A percentile compares a stretch with the other conserved stretches of the same genome.
phyloP scores from a whole-genome alignment of 768 basidiomycete genomes.

The Guyanaporus albipodus region DNA sequence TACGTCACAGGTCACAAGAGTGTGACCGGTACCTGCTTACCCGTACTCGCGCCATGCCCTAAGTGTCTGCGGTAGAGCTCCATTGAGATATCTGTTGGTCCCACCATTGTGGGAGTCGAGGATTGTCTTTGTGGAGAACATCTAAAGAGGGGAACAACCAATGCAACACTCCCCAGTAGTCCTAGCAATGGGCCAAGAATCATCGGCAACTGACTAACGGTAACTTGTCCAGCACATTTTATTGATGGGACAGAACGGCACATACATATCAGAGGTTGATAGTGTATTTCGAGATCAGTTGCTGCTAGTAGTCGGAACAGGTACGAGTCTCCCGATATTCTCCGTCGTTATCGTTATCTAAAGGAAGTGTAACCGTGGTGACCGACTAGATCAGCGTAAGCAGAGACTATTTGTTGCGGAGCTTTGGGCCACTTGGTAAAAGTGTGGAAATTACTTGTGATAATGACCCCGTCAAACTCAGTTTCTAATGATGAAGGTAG shows the following conservation, averaged over 20 bases:
- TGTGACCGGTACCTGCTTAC: too few relatives aligned
- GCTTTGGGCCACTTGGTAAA: neutral
- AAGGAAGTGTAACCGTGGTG: neutral
- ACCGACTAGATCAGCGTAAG: neutral
- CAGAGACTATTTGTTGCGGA: conserved; percentile 1
- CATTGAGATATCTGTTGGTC: too few relatives aligned
- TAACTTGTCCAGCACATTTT: neutral
- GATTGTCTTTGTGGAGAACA: conserved; percentile 1
- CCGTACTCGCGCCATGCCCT: too few relatives aligned
- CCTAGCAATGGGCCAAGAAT: conserved; percentile 14
- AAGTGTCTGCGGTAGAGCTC: too few relatives aligned
- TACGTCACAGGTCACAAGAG: too few relatives aligned
- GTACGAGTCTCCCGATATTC: neutral
- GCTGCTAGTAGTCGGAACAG: conserved; percentile 3
- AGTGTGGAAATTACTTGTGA: neutral
- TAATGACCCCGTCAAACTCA: neutral
- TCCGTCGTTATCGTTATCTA: conserved; percentile 4
- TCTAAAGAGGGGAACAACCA: conserved; percentile 6
- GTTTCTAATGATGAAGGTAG: neutral
- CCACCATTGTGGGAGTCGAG: too few relatives aligned
- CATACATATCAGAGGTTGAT: conserved; percentile 10
- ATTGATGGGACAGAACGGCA: neutral
- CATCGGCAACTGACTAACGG: conserved; percentile 5
- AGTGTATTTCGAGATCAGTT: neutral
- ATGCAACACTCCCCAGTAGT: conserved; percentile 1